A percentile compares a stretch with the other conserved stretches of the same genome.
Conservation (phyloP, 148 eudicot genomes). For the Camellia lanceoleosa region DNA sequence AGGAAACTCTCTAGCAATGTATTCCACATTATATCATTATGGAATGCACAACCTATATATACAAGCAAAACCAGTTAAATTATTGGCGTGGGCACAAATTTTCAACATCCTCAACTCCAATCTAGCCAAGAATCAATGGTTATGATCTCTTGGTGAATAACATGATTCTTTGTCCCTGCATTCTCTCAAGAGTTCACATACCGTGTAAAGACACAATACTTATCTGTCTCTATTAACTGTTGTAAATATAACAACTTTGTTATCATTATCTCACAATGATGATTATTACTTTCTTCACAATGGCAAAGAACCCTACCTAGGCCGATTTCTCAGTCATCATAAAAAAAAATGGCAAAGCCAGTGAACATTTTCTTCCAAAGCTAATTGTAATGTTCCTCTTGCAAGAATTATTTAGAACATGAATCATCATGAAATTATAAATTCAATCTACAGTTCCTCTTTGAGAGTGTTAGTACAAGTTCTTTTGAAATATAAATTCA, state of each 20-base stretch:
- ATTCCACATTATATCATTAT: no score
- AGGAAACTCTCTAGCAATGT: no score
- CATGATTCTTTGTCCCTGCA: not conserved
- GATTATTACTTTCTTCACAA: not conserved
- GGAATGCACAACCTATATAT: no score
- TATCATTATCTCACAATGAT: not conserved
- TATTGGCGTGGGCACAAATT: no score
- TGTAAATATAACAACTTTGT: not conserved
- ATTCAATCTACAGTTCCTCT: no score
- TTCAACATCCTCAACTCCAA: no score
- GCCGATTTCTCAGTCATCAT: no score
- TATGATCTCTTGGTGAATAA: not conserved
- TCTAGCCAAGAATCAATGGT: not conserved
- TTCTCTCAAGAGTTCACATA: not conserved
- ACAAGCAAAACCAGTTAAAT: no score
- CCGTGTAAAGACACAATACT: not conserved
- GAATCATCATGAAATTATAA: not conserved
- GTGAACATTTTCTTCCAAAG: no score
- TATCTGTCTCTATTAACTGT: not conserved
- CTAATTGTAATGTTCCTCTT: not conserved
- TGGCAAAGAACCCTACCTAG: no score
- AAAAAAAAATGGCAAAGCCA: no score
- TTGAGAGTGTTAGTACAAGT: not conserved
- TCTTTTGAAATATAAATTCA: not conserved
- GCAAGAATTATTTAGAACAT: not conserved